Conservation (phyloP, 768 basidiomycete species). For the Panaeolus cyanescens region DNA sequence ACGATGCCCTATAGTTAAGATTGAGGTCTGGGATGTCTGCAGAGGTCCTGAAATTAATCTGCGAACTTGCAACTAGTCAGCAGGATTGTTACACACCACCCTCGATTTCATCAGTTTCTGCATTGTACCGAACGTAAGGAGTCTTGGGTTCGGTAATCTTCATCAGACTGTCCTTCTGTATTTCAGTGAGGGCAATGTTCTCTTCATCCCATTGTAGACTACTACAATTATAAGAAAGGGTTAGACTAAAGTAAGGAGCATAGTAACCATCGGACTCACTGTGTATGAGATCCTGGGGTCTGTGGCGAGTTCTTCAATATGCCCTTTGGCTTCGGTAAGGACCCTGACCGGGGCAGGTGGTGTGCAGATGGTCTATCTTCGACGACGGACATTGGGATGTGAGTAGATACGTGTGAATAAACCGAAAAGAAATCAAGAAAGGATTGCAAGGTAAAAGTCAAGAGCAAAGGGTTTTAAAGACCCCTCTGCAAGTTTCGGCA, state of each 20-base stretch:
- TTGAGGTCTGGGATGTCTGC: slow-evolving; percentile 85
- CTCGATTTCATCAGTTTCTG: slow-evolving; percentile 82
- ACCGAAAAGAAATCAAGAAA: not conserved
- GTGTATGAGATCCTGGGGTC: slow-evolving; percentile 39
- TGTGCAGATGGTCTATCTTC: slow-evolving; percentile 46
- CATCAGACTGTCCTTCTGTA: slow-evolving; percentile 95
- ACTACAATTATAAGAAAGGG: slow-evolving; percentile 26
- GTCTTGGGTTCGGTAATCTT: slow-evolving; percentile 99
- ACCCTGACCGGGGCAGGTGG: slow-evolving; percentile 61
- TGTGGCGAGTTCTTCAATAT: slow-evolving; percentile 84
- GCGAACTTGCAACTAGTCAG: not conserved
- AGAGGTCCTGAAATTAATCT: not conserved
- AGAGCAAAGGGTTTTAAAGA: slow-evolving; percentile 6
- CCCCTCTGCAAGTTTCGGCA: not conserved
- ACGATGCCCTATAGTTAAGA: slow-evolving; percentile 45
- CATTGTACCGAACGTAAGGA: slow-evolving; percentile 90
- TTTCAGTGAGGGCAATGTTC: slow-evolving; percentile 89
- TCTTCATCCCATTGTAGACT: slow-evolving; percentile 95
- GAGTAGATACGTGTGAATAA: not conserved
- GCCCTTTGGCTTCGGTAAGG: slow-evolving; percentile 79
- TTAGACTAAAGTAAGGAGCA: slow-evolving; percentile 4
- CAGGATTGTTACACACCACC: slow-evolving; percentile 55
- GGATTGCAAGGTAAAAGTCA: slow-evolving; percentile 1
- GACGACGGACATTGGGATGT: slow-evolving; percentile 29
- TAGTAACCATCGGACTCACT: slow-evolving; percentile 42